Evolutionary conservation across 768 basidiomycete genomes (phyloP), one percentile per base, ranked within the genome.

Genomic region (Sarcodon aspratus): DNA sequence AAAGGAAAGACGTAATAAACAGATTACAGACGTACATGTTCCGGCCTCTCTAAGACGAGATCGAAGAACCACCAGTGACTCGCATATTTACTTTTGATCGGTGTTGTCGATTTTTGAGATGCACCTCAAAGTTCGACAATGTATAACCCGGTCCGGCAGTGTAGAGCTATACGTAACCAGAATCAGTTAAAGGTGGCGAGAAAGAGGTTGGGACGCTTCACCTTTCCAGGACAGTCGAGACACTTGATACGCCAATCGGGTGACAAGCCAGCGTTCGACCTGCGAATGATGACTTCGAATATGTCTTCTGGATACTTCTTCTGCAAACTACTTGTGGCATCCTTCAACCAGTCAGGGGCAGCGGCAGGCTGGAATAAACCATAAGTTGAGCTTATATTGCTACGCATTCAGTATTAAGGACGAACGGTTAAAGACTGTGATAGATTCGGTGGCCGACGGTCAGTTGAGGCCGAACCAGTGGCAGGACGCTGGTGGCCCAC

Each of bases 181-280:
- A 12, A n/a, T 10, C 49, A 17, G n/a, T 32, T 37, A 21, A 13
- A 60, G 72, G 27, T 52, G 21, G 21, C 3, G 21, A 27, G 21
- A 27, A 27, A 13, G 13, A 9, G 40, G 27, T 42, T 13, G 5
- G 27, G 8, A 13, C 21, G 21, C 21, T 27, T 27, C 27, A 90
- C 91, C 76, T 93, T 95, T 59, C 91, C 91, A 55, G 92, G 92
- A 65, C 92, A 94, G 63, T 96, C 92, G 54, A 80, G 60, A 62
- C 92, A 96, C 63, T 85, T 92, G 60, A 95, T 75, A 13, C 90
- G 77, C 93, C 94, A 97, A 63, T 95, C 92, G 6, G 78, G 75
- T 18, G 70, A 63, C n/a, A 70, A 72, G 10, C 68, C 71, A 40
- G 75, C 69, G 32, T 70, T 69, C 7, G 74, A 67, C 58, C 79